A percentile compares a stretch with the other conserved stretches of the same genome.
These are phyloP conservation scores for Apocynum venetum DNA, from an alignment of 257 asterid genomes.

Conservation along the genomic window DNA sequence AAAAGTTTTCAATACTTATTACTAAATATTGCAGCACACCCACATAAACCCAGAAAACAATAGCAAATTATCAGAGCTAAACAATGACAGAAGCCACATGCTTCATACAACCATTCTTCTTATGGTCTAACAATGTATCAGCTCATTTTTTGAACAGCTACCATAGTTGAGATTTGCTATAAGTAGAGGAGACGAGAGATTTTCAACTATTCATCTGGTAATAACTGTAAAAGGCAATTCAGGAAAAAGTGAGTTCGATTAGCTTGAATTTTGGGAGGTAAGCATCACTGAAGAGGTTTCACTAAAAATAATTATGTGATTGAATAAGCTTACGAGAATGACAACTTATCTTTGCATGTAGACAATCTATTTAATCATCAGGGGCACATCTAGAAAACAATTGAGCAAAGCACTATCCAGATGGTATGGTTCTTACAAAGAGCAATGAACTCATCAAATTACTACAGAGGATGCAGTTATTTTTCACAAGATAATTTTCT, in stretches of 20 bases:
- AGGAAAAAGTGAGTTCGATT: neutral
- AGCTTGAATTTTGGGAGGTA: neutral
- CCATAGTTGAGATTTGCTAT: neutral
- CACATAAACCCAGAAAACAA: neutral
- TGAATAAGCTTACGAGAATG: neutral
- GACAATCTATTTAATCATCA: neutral
- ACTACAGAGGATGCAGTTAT: no score
- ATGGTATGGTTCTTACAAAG: no score
- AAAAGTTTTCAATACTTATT: neutral
- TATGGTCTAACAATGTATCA: neutral
- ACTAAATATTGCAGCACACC: neutral
- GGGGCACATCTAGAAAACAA: neutral
- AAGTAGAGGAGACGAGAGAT: neutral
- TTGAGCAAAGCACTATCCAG: neutral
- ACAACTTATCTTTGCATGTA: neutral
- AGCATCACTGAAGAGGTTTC: neutral
- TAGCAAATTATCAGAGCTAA: neutral
- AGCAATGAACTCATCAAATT: no score
- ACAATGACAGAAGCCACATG: neutral
- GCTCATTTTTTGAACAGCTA: neutral
- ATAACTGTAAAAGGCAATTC: constrained; percentile 8
- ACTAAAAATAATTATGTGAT: neutral
- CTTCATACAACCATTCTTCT: neutral
- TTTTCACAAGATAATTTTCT: neutral
- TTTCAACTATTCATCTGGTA: constrained; percentile 2